Evolutionary conservation across 768 basidiomycete species (phyloP).

Genomic region (Porphyrellus cyaneotinctus): DNA sequence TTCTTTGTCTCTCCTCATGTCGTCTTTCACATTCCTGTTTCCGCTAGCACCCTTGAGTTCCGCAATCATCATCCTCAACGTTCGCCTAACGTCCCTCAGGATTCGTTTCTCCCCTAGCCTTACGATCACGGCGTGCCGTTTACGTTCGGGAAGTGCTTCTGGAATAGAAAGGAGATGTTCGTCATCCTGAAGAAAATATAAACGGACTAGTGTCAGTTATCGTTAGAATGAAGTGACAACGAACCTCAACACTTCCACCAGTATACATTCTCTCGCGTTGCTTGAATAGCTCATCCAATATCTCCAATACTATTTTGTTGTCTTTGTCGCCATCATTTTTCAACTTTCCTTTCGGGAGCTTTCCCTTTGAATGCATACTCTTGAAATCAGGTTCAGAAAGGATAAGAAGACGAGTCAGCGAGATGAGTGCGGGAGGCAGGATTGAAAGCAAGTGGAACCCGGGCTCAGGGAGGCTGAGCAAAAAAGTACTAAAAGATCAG

Average conservation of each 20-base stretch:
- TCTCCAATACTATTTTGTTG: slow-evolving; percentile 34
- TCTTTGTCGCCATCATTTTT: slow-evolving; percentile 6
- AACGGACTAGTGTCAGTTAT: neutral
- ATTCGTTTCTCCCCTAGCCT: slow-evolving; percentile 80
- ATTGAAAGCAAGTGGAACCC: slow-evolving; percentile 57
- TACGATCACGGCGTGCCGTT: slow-evolving; percentile 63
- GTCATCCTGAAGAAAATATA: slow-evolving; percentile 44
- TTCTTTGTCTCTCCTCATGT: neutral
- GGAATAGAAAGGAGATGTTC: slow-evolving; percentile 33
- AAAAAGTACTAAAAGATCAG: slow-evolving; percentile 6
- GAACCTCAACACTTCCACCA: slow-evolving; percentile 41
- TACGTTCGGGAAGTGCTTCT: slow-evolving; percentile 38
- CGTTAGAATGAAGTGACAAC: neutral
- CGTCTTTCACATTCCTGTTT: neutral
- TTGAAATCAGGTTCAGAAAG: slow-evolving; percentile 56
- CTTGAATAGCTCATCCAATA: slow-evolving; percentile 48
- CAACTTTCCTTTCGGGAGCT: slow-evolving; percentile 66
- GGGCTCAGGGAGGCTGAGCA: slow-evolving; percentile 5
- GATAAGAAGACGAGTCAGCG: slow-evolving; percentile 62
- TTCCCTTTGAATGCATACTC: slow-evolving; percentile 55
- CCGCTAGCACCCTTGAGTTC: neutral
- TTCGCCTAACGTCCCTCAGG: slow-evolving; percentile 33
- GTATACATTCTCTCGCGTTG: slow-evolving; percentile 43
- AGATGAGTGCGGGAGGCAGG: slow-evolving; percentile 56
- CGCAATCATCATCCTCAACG: slow-evolving; percentile 4